A percentile compares a stretch with the other conserved stretches of the same genome.
Evolutionary conservation across 768 basidiomycete species (phyloP).

Genomic region (Cystofilobasidium capitatum): DNA sequence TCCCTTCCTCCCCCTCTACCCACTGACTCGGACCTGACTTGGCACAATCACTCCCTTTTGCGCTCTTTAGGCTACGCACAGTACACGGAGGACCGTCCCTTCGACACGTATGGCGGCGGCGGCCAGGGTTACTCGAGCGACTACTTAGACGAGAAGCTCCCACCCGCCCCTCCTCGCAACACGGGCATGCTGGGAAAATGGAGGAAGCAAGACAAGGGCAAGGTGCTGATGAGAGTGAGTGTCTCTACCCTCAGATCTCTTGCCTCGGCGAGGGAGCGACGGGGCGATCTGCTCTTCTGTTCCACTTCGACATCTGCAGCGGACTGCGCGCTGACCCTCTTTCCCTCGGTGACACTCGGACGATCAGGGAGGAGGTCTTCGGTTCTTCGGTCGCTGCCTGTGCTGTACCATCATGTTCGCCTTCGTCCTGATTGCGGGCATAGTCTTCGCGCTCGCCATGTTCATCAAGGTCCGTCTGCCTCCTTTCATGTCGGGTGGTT

Average conservation of each 20-base stretch:
- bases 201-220: no score
- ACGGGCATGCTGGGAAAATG: constrained; percentile 4
- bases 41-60: not conserved
- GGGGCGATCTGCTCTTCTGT: no score
- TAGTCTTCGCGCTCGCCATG: constrained; percentile 17
- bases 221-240: not conserved
- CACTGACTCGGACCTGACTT: no score
- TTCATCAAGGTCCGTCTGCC: constrained; percentile 14
- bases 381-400: constrained; percentile 19
- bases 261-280: no score
- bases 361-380: constrained; percentile 17
- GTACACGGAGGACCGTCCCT: not conserved
- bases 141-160: constrained; percentile 18
- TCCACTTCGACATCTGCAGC: not conserved
- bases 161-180: constrained; percentile 18
- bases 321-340: constrained; percentile 10
- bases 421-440: constrained; percentile 7
- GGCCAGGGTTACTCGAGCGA: not conserved
- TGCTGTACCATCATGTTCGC: constrained; percentile 12
- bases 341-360: not conserved
- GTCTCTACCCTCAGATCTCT: no score
- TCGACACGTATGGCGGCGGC: constrained; percentile 4
- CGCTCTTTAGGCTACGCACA: not conserved
- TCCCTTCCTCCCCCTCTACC: not conserved
- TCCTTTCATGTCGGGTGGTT: no score